Percentiles rank a stretch among this genome's conserved stretches.
These are phyloP conservation scores for Xylaria sp. DNA, from an alignment of 2,329 filamentous ascomycete species.

Conservation along the genomic window DNA sequence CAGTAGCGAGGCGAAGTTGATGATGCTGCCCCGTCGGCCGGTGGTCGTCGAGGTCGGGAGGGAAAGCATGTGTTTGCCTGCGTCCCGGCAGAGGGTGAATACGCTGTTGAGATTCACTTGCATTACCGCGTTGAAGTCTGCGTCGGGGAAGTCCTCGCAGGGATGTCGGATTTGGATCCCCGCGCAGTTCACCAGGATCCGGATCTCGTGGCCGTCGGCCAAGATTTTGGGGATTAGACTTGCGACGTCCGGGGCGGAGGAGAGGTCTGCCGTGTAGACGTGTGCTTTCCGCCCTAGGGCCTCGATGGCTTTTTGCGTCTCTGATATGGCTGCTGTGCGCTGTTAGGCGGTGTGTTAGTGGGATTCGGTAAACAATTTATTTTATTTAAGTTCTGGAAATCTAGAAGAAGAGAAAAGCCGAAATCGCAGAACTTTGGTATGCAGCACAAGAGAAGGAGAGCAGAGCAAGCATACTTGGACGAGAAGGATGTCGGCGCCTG, in stretches of 20 bases:
- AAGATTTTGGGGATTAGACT: constrained; percentile 70
- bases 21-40: constrained; percentile 74
- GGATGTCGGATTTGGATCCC: constrained; percentile 86
- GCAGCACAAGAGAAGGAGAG: too few relatives aligned
- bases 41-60: constrained; percentile 60
- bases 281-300: constrained; percentile 72
- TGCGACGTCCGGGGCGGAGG: constrained; percentile 69
- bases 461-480: constrained; percentile 58
- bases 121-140: constrained; percentile 82
- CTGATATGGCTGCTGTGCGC: constrained; percentile 56
- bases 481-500: constrained; percentile 67
- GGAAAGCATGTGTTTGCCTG: constrained; percentile 80
- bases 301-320: constrained; percentile 71
- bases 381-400: too few relatives aligned
- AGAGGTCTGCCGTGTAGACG: constrained; percentile 78
- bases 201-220: constrained; percentile 71
- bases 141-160: constrained; percentile 78
- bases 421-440: not conserved
- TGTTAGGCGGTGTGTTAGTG: constrained; percentile 41
- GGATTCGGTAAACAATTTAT: too few relatives aligned
- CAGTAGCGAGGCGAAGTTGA: constrained; percentile 86
- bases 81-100: constrained; percentile 81
- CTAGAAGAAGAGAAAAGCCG: too few relatives aligned
- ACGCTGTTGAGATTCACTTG: constrained; percentile 88
- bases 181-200: constrained; percentile 86